Base-by-base conservation (phyloP, 495 filamentous ascomycete species). In the Barbatosphaeria neglecta region DNA sequence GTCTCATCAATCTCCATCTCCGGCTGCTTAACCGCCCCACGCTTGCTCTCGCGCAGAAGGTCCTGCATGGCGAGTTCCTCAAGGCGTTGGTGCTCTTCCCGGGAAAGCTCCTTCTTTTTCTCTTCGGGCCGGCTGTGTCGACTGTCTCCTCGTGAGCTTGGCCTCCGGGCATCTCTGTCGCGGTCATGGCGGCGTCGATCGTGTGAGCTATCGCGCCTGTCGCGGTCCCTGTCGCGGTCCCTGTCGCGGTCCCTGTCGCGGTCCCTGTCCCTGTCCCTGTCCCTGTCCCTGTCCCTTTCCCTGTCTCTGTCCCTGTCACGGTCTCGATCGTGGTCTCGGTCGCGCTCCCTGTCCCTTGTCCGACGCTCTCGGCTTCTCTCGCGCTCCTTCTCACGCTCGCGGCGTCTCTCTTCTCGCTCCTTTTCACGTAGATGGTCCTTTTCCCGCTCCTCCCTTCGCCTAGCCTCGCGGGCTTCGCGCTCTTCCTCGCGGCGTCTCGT, bases 401-500 rank as follows among this genome's bases (percentile, higher is more conserved):
- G 71, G 22, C 79, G 72, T 40, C 77, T 69, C 49, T 81, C 75
- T n/a, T 65, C 63, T 20, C 69, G 63, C 48, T 77, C 71, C 57
- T 69, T 65, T 53, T 79, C 71, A 24, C 70, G 60, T n/a, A 80
- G 74, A 43, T 82, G 78, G 16, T 81, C 80, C 46, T 80, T 73
- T 31, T 74, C 68, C 17, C 65, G 62, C 45, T 74, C 69, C 55
- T 67, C 66, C 51, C 76, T 72, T n/a, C 64, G 61, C 6, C 80
- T 74, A 28, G 81, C 77, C 24, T 81, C 79, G 16, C 79, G 75
- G 10, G 71, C 73, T 41, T 66, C 67, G 25, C 66, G 60, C 52
- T 86, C 80, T 35, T 80, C 70, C 58, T 86, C 82, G 35, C 75
- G 68, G 42, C 60, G 57, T 55, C 78, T 74, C 4, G 59, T 54